These are phyloP conservation scores for Lepidium didymum DNA, from an alignment of 345 rosid genomes.

Conservation along the genomic window DNA sequence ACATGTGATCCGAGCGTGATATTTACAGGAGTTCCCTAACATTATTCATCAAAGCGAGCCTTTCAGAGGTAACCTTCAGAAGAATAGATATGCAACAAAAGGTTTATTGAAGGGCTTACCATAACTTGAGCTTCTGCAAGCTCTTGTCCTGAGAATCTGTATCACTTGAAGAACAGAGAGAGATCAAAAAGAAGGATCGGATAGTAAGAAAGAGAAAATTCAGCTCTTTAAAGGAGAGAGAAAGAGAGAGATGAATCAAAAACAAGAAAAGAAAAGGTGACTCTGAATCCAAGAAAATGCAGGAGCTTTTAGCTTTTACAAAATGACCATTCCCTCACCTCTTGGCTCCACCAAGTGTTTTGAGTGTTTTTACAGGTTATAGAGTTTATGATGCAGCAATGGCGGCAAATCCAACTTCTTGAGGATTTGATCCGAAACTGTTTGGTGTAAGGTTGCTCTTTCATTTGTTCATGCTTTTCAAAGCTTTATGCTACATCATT, in stretches of 20 bases:
- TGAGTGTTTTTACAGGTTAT: constrained; percentile 1
- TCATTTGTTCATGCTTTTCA: neutral
- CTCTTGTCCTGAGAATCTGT: constrained; percentile 7
- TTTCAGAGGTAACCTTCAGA: constrained; percentile 1
- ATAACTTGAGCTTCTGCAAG: constrained; percentile 17
- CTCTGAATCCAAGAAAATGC: constrained; percentile 29
- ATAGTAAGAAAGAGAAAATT: neutral
- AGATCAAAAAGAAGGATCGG: neutral
- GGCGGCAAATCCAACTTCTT: constrained; percentile 22
- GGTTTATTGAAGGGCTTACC: constrained; percentile 27
- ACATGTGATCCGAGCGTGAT: constrained; percentile 56
- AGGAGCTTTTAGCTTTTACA: constrained; percentile 14
- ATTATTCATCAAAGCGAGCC: constrained; percentile 5
- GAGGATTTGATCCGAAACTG: neutral
- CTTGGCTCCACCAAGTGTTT: constrained; percentile 20
- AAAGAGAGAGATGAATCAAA: neutral
- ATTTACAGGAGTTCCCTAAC: constrained; percentile 49
- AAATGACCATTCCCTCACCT: neutral
- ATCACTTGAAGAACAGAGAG: constrained; percentile 4
- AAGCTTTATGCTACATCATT: constrained; percentile 19
- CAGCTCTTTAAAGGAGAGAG: neutral
- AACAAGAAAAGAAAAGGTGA: constrained; percentile 14
- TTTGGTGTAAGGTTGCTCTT: constrained; percentile 13
- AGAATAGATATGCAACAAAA: constrained; percentile 5
- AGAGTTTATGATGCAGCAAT: constrained; percentile 24